Evolutionary conservation across 2,329 filamentous ascomycete species (phyloP).

Genomic region (Basipetospora sp.): DNA sequence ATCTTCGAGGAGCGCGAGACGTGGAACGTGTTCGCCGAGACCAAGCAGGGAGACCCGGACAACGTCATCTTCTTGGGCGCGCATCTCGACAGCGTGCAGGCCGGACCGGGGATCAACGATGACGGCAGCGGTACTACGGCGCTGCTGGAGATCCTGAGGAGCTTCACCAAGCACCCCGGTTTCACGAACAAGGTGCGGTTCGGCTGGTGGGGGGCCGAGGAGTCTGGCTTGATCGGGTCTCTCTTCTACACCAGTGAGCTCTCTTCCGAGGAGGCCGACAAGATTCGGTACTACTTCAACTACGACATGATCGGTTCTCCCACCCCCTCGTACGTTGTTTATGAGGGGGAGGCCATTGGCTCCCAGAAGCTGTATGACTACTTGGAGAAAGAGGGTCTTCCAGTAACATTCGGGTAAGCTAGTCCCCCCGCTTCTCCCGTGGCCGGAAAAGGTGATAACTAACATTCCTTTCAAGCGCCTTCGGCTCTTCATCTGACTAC

Average conservation of each 20-base stretch:
- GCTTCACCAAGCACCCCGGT: constrained; percentile 22
- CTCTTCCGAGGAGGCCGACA: constrained; percentile 26
- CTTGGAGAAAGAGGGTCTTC: constrained; percentile 20
- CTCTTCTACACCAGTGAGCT: constrained; percentile 24
- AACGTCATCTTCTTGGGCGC: constrained; percentile 28
- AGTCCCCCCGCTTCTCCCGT: constrained; percentile 6
- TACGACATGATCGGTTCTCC: constrained; percentile 53
- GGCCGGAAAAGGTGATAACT: too few species aligned
- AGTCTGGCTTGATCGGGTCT: constrained; percentile 30
- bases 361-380: constrained; percentile 21
- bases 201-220: constrained; percentile 29
- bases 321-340: constrained; percentile 24
- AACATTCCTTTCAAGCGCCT: constrained; percentile 14
- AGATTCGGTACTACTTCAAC: constrained; percentile 54
- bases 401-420: constrained; percentile 17
- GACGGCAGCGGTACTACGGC: constrained; percentile 24
- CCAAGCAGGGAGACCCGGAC: constrained; percentile 26
- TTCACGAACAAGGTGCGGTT: constrained; percentile 29
- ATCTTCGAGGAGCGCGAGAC: constrained; percentile 21
- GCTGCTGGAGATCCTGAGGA: constrained; percentile 24
- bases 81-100: constrained; percentile 26
- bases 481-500: constrained; percentile 25
- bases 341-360: constrained; percentile 24
- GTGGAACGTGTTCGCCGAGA: constrained; percentile 29
- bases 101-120: constrained; percentile 26